Evolutionary conservation across 2,329 filamentous ascomycete genomes (phyloP), one percentile per base, ranked within the genome.

Genomic region (Aspergillus latus): DNA sequence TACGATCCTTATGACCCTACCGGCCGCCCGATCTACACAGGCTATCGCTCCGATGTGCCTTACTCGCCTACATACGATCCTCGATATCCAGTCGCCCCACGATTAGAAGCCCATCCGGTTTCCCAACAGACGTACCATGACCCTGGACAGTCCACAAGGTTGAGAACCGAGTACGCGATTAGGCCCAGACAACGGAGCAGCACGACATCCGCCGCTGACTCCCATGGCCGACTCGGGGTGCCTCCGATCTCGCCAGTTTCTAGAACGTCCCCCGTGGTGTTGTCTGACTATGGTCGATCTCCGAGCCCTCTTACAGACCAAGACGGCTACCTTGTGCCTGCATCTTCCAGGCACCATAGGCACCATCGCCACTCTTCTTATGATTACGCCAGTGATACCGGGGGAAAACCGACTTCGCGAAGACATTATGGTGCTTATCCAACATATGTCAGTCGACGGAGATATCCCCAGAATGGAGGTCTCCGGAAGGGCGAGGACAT

Each of bases 351-450:
- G 15, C 62, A 62, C 40, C 62, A 59, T 50, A 64, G 63, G 26
- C 64, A 65, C 7, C 71, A 74, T 58, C 70, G 69, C 30, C 57
- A 69, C 26, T 67, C 68, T 13, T 70, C 68, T 58, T 68, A 65
- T 11, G 71, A 71, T 52, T 74, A 74, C 54, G 64, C 68, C 8
- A 74, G 71, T 50, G 74, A 76, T 51, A 68, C 68, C 3, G 72
- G 70, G 43, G 67, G 64, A 7, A 49, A 68, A 16, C 64, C 65
- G 6, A 56, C 64, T 26, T 57, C 63, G 21, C 64, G 62, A 37
- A 57, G 55, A 15, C 60, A 62, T 11, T 63, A 66, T 40, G 58
- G 63, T 8, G 63, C 52, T 5, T 66, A 74, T 51, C 68, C 60
- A n/a, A 57, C 52, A 9, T 62, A 72, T 30, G 62, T 65, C 2